Conservation (phyloP, 768 basidiomycete species). For the Hortiboletus campestris region DNA sequence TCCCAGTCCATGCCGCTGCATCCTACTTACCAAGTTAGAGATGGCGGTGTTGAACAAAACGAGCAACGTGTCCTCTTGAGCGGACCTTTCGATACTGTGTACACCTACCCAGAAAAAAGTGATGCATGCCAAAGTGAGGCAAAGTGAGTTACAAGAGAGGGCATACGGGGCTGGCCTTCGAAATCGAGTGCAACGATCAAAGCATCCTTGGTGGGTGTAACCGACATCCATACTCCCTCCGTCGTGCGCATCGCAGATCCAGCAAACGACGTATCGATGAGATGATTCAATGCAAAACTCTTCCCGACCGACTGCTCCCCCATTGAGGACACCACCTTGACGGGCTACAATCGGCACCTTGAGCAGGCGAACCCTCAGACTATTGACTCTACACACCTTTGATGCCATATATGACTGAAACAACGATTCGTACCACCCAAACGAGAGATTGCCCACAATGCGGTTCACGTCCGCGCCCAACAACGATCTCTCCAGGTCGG, state of each 20-base stretch:
- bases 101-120: slow-evolving; percentile 37
- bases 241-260: slow-evolving; percentile 57
- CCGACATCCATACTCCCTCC: no score
- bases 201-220: no score
- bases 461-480: no score
- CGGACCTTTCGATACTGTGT: slow-evolving; percentile 17
- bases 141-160: neutral
- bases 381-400: no score
- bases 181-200: no score
- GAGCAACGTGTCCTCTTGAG: slow-evolving; percentile 61
- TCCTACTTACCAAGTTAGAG: slow-evolving; percentile 55
- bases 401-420: no score
- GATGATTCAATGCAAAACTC: slow-evolving; percentile 42
- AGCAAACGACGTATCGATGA: slow-evolving; percentile 61
- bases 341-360: no score
- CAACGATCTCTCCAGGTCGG: neutral
- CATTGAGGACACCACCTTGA: no score
- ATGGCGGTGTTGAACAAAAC: slow-evolving; percentile 69
- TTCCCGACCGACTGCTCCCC: no score
- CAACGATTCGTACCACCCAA: no score
- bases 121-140: neutral
- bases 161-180: slow-evolving; percentile 37
- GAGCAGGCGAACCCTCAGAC: no score
- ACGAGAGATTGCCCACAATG: no score
- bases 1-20: neutral